Evolutionary conservation across 345 rosid genomes (phyloP).

Genomic region (Eucalyptus cloeziana): DNA sequence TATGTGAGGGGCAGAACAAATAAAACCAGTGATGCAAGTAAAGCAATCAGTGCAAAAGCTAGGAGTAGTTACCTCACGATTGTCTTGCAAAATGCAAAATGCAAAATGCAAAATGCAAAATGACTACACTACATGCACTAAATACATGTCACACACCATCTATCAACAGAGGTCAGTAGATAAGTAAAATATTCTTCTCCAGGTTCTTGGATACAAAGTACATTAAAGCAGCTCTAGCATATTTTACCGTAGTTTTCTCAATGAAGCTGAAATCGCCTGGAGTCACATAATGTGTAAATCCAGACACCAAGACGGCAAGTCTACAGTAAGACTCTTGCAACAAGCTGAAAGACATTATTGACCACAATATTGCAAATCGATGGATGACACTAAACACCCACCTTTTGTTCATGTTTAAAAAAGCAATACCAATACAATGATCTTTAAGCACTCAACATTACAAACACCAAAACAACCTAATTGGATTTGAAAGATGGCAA

Average conservation of each 20-base stretch:
- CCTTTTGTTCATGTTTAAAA: neutral
- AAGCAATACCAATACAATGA: neutral
- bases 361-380: neutral
- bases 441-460: neutral
- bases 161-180: neutral
- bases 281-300: neutral
- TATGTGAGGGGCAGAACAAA: neutral
- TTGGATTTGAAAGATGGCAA: neutral
- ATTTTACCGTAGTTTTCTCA: conserved; percentile 37
- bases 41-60: neutral
- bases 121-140: neutral
- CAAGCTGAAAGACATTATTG: neutral
- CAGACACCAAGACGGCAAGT: neutral
- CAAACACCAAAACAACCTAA: neutral
- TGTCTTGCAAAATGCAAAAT: neutral
- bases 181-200: conserved; percentile 24
- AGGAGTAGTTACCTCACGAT: too few relatives aligned
- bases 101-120: neutral
- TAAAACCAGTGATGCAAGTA: neutral
- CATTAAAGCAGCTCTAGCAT: conserved; percentile 68
- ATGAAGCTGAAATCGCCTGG: conserved; percentile 50
- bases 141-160: neutral
- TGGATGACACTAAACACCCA: neutral
- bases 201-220: conserved; percentile 56
- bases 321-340: neutral